Evolutionary conservation across 2,329 filamentous ascomycete species (phyloP).

Genomic region (Colletotrichum sansevieriae): DNA sequence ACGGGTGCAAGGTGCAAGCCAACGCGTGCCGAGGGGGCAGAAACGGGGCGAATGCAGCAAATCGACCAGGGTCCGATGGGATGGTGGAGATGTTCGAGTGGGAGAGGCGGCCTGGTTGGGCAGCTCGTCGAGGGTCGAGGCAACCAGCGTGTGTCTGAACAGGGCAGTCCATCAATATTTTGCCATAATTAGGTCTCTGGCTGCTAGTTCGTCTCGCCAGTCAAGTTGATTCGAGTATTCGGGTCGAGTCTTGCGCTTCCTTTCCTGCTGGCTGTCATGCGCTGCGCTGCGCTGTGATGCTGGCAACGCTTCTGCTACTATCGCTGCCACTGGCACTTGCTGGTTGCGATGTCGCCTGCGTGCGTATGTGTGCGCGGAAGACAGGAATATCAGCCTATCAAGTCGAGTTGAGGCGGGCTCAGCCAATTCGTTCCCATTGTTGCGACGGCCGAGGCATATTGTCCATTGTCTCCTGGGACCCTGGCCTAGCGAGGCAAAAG

Average conservation of each 20-base stretch:
- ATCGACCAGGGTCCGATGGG: slow-evolving; percentile 25
- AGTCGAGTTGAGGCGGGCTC: slow-evolving; percentile 20
- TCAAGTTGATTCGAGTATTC: slow-evolving; percentile 16
- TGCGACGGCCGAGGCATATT: slow-evolving; percentile 3
- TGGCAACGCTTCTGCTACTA: slow-evolving; percentile 12
- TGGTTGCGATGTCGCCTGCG: slow-evolving; percentile 35
- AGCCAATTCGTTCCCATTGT: slow-evolving; percentile 11
- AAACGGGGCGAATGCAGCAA: slow-evolving; percentile 39
- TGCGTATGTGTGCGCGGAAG: slow-evolving; percentile 28
- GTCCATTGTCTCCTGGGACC: slow-evolving; percentile 4
- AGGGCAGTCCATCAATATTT: slow-evolving; percentile 42
- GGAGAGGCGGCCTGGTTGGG: slow-evolving; percentile 36
- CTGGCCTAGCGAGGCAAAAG: slow-evolving; percentile 16
- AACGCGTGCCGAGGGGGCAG: slow-evolving; percentile 41
- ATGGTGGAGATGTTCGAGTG: slow-evolving; percentile 32
- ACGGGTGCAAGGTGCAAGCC: slow-evolving; percentile 40
- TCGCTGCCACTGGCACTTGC: slow-evolving; percentile 12
- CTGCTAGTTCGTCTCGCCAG: slow-evolving; percentile 20
- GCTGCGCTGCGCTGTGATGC: slow-evolving; percentile 17
- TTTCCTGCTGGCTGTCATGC: slow-evolving; percentile 12
- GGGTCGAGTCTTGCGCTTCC: slow-evolving; percentile 1
- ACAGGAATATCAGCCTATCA: slow-evolving; percentile 39
- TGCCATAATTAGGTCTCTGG: slow-evolving; percentile 41
- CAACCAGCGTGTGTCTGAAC: slow-evolving; percentile 30
- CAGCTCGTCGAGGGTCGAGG: slow-evolving; percentile 31